These are phyloP conservation scores for Candida anglica DNA, from an alignment of 805 yeast species.

Conservation along the genomic window DNA sequence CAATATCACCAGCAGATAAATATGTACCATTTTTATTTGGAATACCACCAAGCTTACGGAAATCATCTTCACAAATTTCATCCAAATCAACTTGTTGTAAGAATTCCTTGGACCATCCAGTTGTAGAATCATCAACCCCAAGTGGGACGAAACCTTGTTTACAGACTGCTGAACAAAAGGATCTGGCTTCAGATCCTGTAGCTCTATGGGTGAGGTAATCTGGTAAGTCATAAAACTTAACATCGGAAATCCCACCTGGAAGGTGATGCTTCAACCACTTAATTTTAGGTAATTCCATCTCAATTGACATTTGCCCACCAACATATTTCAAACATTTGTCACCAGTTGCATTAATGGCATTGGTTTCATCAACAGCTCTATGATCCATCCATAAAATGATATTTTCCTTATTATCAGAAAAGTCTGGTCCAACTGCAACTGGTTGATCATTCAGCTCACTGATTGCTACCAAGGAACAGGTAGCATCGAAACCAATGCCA, in stretches of 20 bases:
- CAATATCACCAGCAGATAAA: conserved; percentile 84
- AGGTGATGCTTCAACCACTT: conserved; percentile 90
- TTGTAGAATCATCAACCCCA: conserved; percentile 80
- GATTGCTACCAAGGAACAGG: conserved; percentile 88
- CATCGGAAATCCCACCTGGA: conserved; percentile 53
- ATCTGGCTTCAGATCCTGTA: conserved; percentile 81
- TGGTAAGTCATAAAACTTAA: conserved; percentile 88
- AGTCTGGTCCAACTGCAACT: conserved; percentile 90
- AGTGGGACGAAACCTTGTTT: conserved; percentile 93
- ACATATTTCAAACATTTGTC: conserved; percentile 84
- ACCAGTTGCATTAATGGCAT: conserved; percentile 72
- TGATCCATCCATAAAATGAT: conserved; percentile 98
- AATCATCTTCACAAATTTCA: conserved; percentile 75
- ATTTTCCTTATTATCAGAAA: conserved; percentile 66
- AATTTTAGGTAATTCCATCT: conserved; percentile 97
- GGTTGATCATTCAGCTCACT: conserved; percentile 64
- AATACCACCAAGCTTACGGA: conserved; percentile 78
- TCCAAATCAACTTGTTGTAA: conserved; percentile 63
- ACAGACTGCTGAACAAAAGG: conserved; percentile 88
- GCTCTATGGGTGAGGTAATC: conserved; percentile 91
- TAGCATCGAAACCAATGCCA: conserved; percentile 96
- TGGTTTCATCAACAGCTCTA: conserved; percentile 80
- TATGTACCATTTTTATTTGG: conserved; percentile 69
- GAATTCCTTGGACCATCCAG: conserved; percentile 90
- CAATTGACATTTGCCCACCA: conserved; percentile 97